Evolutionary conservation across 805 yeast genomes (phyloP), one percentile per base, ranked within the genome.

Genomic region (Hanseniaspora lachancei): DNA sequence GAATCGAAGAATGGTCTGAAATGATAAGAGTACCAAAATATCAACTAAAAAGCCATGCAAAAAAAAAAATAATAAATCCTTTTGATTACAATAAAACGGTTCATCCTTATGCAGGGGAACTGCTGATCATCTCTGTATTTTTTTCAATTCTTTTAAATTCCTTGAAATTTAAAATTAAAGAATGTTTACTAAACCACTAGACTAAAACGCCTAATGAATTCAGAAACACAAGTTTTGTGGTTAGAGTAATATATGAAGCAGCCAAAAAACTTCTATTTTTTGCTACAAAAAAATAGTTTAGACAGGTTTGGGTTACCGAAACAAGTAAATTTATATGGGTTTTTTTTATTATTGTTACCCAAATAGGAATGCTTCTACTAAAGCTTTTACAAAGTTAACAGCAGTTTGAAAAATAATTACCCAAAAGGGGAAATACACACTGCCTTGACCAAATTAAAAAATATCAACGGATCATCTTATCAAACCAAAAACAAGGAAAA

Each of bases 41-140:
- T 41, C 47, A 51, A 46, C 52, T 44, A 44, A 57, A 27, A 27
- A 1, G 5, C 8, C 29, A 42, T 46, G 49, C 27, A 47, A 41
- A 50, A 50, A 42, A 46, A 55, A 55, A 43, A 29, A 43, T 27
- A 43, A 36, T 49, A 49, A 55, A 55, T 55, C 57, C 57, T 49
- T 57, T 57, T 57, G 57, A 57, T 49, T 57, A 53, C 48, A 53
- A 44, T 53, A 53, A 89, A 89, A 96, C 97, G 97, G 95, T 96
- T 89, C 97, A 91, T 91, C 97, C 96, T 93, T 93, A 93, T 91
- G 97, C 97, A 91, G 96, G 97, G 97, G 96, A 96, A 95, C 95
- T 93, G 97, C 97, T 91, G 89, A 91, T 93, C 97, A 91, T 91
- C 98, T 91, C 97, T 91, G 98, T 91, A 91, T 91, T 89, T 95